Base-by-base conservation (phyloP, 495 filamentous ascomycete genomes). In the Terfezia claveryi region DNA sequence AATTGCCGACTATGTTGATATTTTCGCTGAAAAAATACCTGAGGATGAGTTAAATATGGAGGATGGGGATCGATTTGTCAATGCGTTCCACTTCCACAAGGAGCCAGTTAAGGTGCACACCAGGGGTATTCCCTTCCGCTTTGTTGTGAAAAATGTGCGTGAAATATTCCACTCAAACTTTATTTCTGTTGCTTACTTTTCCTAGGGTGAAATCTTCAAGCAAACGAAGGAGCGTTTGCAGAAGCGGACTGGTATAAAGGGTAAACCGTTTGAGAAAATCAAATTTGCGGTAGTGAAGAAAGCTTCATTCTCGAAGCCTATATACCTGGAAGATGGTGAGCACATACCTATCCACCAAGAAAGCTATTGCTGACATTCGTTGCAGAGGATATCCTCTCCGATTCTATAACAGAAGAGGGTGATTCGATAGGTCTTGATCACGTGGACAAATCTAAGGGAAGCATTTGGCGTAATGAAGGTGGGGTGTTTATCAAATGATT, bases 181-280 rank as follows among this genome's bases (percentile, higher is more conserved):
- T 53, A 17, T 14, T 59, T 49, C 12, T 12, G 36, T 44, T 44
- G 23, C 37, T 27, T 57, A 9, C 10, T 2, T 36, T 17, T n/a
- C 36, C 20, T 56, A 91, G 81, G 84, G 80, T 37, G 91, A 98
- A 64, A 68, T 73, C 38, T 99, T 96, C 70, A 77, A 80, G 41
- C 82, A 96, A 36, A 95, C 91, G 52, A 93, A 87, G 70, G 80
- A 88, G 62, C 79, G 91, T 23, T 73, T 99, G 3, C 85, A 86
- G 61, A 85, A 84, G 64, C 77, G 91, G 51, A 93, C 84, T 2
- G 87, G 87, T 11, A 79, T 99, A 66, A 96, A 94, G 70, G 91
- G 91, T 59, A 96, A 96, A 72, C 85, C 85, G 55, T 91, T 96
- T 59, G 91, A 99, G 68, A 99, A 95, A 73, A 87, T 96, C 66